Evolutionary conservation across 768 basidiomycete species (phyloP).

Genomic region (Omphalotus guepiniiformis): DNA sequence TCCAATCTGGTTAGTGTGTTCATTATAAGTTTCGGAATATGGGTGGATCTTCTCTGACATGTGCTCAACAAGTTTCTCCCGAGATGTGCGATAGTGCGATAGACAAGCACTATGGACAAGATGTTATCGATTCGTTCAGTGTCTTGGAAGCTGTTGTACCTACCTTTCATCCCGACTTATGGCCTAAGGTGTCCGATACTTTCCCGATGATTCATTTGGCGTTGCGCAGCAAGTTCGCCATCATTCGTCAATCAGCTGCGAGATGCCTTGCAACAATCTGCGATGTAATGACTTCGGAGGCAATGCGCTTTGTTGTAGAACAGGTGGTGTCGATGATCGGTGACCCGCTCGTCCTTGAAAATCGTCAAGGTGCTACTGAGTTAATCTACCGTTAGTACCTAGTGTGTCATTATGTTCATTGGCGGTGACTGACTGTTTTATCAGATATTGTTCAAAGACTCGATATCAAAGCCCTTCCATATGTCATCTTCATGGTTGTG

Average conservation of each 20-base stretch:
- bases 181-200: slow-evolving; percentile 62
- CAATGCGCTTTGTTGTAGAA: slow-evolving; percentile 90
- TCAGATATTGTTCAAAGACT: slow-evolving; percentile 88
- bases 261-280: slow-evolving; percentile 86
- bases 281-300: slow-evolving; percentile 77
- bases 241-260: slow-evolving; percentile 86
- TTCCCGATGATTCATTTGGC: slow-evolving; percentile 77
- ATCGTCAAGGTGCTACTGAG: slow-evolving; percentile 89
- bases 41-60: slow-evolving; percentile 1
- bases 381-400: slow-evolving; percentile 85
- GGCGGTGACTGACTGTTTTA: slow-evolving; percentile 13
- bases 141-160: slow-evolving; percentile 81
- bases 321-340: slow-evolving; percentile 75
- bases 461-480: slow-evolving; percentile 92
- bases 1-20: slow-evolving; percentile 52
- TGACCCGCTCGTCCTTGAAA: slow-evolving; percentile 67
- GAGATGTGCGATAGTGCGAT: slow-evolving; percentile 60
- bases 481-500: slow-evolving; percentile 94
- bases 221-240: slow-evolving; percentile 82
- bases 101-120: slow-evolving; percentile 75
- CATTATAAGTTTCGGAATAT: neutral
- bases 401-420: too few species aligned
- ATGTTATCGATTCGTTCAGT: slow-evolving; percentile 89
- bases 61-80: slow-evolving; percentile 40
- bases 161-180: slow-evolving; percentile 65